Percentiles rank a stretch among this genome's conserved stretches.
Conservation (phyloP, 2,329 filamentous ascomycete species). For the Colletotrichum phormii region DNA sequence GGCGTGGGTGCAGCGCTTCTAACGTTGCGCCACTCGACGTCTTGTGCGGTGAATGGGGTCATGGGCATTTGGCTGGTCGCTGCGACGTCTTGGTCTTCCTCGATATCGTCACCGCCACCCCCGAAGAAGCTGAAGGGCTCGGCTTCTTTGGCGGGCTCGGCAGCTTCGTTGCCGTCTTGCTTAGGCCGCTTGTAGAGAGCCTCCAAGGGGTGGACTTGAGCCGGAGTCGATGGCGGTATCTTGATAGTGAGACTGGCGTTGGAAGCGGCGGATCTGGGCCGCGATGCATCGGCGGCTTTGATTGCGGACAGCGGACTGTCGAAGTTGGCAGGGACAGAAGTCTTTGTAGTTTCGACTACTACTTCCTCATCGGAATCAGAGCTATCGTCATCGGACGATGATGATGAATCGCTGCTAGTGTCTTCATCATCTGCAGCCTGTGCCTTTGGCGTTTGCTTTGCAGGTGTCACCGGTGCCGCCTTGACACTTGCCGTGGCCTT, state of each 20-base stretch:
- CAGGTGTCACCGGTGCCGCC: constrained; percentile 17
- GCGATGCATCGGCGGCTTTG: constrained; percentile 47
- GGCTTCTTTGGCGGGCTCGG: constrained; percentile 6
- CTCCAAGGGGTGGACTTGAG: constrained; percentile 84
- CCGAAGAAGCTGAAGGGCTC: constrained; percentile 76
- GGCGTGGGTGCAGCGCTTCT: constrained; percentile 94
- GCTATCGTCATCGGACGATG: constrained; percentile 35
- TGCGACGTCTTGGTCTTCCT: constrained; percentile 41
- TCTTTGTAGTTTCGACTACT: constrained; percentile 34
- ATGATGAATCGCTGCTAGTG: constrained; percentile 40
- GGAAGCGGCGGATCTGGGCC: constrained; percentile 64
- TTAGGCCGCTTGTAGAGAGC: constrained; percentile 85
- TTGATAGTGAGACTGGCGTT: constrained; percentile 65
- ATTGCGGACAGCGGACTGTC: constrained; percentile 33
- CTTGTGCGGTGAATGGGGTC: constrained; percentile 85
- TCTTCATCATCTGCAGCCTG: constrained; percentile 40
- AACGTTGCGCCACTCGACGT: constrained; percentile 79
- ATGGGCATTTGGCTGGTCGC: constrained; percentile 65
- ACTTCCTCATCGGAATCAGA: constrained; percentile 41
- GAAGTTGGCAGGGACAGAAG: neutral
- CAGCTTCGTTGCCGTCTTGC: constrained; percentile 50
- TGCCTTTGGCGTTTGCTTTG: constrained; percentile 29
- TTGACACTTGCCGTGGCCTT: constrained; percentile 9
- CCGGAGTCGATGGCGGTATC: constrained; percentile 60
- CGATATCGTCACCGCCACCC: constrained; percentile 58